These are phyloP conservation scores for Pneumocystis wakefieldiae DNA, from an alignment of 1,139 yeast genomes.

Conservation along the genomic window DNA sequence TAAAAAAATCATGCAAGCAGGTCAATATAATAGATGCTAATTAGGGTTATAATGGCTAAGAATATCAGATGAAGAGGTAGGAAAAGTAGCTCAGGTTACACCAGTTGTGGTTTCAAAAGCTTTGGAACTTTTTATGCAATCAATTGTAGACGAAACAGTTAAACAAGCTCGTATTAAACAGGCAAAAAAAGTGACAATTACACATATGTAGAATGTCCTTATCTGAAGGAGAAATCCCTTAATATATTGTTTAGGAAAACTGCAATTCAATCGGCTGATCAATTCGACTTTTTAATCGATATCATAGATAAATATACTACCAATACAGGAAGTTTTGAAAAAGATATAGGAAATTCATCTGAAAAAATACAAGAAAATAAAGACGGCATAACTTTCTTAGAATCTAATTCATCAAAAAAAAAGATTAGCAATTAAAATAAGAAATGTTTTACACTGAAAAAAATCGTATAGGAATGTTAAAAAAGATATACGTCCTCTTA, in stretches of 20 bases:
- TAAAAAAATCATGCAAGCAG: constrained; percentile 85
- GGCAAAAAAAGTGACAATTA: constrained; percentile 67
- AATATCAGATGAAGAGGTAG: constrained; percentile 71
- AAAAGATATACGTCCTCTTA: too few relatives aligned
- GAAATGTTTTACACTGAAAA: background rate
- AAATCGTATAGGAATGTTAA: too few relatives aligned
- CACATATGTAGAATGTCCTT: constrained; percentile 35
- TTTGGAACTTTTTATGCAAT: constrained; percentile 77
- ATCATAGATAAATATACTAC: constrained; percentile 36
- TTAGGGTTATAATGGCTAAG: background rate
- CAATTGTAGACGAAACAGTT: constrained; percentile 72
- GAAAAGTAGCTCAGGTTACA: constrained; percentile 96
- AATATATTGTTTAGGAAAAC: constrained; percentile 28
- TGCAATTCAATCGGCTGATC: constrained; percentile 75
- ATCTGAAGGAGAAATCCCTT: background rate
- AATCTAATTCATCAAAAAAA: background rate
- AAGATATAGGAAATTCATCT: background rate
- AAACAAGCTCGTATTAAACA: constrained; percentile 64
- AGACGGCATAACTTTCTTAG: background rate
- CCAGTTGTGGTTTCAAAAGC: constrained; percentile 90
- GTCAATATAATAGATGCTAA: background rate
- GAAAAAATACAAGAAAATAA: background rate
- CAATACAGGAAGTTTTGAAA: background rate
- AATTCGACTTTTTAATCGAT: constrained; percentile 78
- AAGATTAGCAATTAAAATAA: background rate